A percentile compares a stretch with the other conserved stretches of the same genome.
phyloP scores from a whole-genome alignment of 768 basidiomycete genomes.

The Phlebiopsis flavidoalba region DNA sequence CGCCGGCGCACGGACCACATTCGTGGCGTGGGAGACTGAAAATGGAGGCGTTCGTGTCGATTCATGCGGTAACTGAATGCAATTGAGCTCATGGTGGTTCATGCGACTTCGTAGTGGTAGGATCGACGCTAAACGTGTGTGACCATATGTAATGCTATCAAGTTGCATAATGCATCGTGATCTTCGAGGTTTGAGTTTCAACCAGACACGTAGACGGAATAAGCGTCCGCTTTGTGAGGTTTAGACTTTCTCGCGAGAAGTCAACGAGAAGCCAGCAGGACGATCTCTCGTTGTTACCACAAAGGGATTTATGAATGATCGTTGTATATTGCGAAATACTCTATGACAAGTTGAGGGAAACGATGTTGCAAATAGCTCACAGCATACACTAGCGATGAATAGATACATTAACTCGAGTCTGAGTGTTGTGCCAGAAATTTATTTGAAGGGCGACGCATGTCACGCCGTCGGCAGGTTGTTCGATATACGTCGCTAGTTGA shows the following conservation, averaged over 20 bases:
- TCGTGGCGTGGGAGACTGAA: constrained; percentile 1
- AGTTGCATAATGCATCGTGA: too few relatives aligned
- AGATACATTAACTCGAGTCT: background rate
- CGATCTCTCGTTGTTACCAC: background rate
- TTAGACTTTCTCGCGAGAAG: background rate
- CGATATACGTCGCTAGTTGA: constrained; percentile 71
- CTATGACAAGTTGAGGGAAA: background rate
- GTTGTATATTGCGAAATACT: background rate
- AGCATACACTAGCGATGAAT: background rate
- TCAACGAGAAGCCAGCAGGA: background rate
- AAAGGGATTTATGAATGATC: background rate
- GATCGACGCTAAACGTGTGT: too few relatives aligned
- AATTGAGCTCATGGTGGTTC: too few relatives aligned
- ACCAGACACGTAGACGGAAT: background rate
- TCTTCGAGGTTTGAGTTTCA: too few relatives aligned
- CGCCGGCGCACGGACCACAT: constrained; percentile 7
- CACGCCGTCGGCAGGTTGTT: constrained; percentile 39
- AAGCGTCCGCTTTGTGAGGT: background rate
- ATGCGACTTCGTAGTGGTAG: too few relatives aligned
- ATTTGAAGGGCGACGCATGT: too few relatives aligned
- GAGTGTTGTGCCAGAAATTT: background rate
- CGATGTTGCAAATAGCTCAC: background rate
- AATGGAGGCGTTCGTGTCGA: too few relatives aligned
- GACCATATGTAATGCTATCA: too few relatives aligned
- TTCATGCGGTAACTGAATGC: too few relatives aligned